These are phyloP conservation scores for Metschnikowia gelsemii DNA, from an alignment of 805 yeast species.

Conservation along the genomic window DNA sequence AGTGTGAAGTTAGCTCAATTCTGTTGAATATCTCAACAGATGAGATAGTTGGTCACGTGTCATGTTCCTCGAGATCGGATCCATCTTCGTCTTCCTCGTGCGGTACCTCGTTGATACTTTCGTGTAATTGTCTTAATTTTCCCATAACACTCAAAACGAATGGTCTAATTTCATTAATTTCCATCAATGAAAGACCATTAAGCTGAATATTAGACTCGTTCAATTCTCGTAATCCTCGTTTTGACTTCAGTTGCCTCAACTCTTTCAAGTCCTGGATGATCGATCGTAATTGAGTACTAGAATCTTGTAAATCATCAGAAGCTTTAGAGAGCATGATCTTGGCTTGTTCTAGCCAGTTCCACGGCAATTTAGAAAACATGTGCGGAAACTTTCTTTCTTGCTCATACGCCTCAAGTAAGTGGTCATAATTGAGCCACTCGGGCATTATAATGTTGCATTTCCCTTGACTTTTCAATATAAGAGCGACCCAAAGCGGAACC, in stretches of 20 bases:
- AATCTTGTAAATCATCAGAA: constrained; percentile 73
- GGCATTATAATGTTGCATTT: constrained; percentile 88
- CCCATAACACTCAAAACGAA: constrained; percentile 81
- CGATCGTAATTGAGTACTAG: constrained; percentile 67
- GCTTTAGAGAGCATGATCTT: constrained; percentile 69
- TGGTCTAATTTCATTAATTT: constrained; percentile 85
- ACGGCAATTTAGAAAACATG: constrained; percentile 71
- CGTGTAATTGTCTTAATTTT: constrained; percentile 59
- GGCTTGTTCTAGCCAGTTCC: constrained; percentile 84
- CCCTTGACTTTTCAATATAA: constrained; percentile 77
- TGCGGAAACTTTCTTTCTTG: constrained; percentile 60
- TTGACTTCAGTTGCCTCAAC: constrained; percentile 73
- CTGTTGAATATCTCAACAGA: background rate
- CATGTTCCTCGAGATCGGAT: constrained; percentile 12
- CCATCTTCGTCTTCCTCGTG: constrained; percentile 15
- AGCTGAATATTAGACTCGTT: constrained; percentile 82
- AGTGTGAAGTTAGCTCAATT: background rate
- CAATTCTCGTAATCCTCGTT: constrained; percentile 72
- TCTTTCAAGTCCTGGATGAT: constrained; percentile 82
- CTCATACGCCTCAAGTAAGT: constrained; percentile 57
- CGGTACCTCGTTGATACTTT: constrained; percentile 24
- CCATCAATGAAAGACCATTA: constrained; percentile 79
- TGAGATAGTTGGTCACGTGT: constrained; percentile 14
- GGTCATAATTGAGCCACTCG: constrained; percentile 65
- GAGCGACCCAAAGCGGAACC: constrained; percentile 87